Evolutionary conservation across 2,329 filamentous ascomycete species (phyloP), one percentile per base, ranked within the genome.

Genomic region (Alternaria sp.): DNA sequence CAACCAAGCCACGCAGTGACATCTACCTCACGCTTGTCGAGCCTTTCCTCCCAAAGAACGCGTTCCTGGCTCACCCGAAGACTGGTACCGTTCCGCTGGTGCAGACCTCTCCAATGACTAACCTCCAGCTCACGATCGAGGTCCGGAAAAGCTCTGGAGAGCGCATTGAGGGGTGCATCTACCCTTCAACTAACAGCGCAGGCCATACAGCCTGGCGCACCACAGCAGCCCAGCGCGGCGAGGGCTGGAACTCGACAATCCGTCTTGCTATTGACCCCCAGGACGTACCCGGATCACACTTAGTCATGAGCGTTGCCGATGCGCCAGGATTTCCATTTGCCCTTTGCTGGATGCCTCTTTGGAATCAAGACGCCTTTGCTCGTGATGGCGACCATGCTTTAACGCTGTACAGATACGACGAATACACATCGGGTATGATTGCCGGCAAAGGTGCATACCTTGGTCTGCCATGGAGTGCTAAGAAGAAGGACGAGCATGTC

Each of bases 1-100:
- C 95, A 0, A 93, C 91, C 0, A 94, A 93, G 75, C 85, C 91
- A 16, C 86, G 96, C 70, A 97, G 93, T 11, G 96, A 99, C 77
- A 98, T 99, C 52, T 99, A 99, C 75, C 80, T 99, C 45, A 97
- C 93, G 0, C 80, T 99, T 49, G 88, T 89, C 59, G 89, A 93
- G 65, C 92, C 93, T 0, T 85, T 89, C n/a, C 83, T 99, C 25
- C 89, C 90, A 18, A 89, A 89, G 59, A 85, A 87, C 65, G 86
- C 86, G 11, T 82, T 86, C 41, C 79, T 90, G 22, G 86, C 87
- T 9, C 89, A 91, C 72, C 88, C 89, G 0, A 92, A 97, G 71
- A 89, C 91, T 34, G 93, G 92, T n/a, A 92, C 91, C 64, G 89
- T 94, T 11, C 89, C 90, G 2, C 82, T 94, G 1, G 85, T 92